These are phyloP conservation scores for Platanthera guangdongensis DNA, from an alignment of 106 monocot genomes.

Conservation along the genomic window DNA sequence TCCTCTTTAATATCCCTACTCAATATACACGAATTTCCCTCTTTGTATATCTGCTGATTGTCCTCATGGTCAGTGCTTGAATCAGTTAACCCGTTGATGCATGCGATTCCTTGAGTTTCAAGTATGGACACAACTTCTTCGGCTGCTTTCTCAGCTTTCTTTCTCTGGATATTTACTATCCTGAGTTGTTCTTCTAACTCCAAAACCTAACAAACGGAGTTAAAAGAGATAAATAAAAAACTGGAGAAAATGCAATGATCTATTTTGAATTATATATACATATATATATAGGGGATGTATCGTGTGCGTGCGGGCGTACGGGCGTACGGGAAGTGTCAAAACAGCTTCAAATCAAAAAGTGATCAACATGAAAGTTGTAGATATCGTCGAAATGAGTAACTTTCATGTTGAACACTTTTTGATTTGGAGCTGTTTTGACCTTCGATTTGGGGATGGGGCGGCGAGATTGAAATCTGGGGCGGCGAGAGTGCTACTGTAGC, in stretches of 20 bases:
- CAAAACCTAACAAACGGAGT: slow-evolving; percentile 40
- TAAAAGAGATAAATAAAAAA: not conserved
- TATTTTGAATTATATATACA: not conserved
- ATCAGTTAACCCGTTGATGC: slow-evolving; percentile 44
- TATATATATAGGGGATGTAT: too few species aligned
- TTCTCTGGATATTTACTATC: slow-evolving; percentile 57
- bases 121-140: slow-evolving; percentile 70
- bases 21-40: slow-evolving; percentile 15
- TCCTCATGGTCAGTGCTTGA: slow-evolving; percentile 59
- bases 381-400: too few species aligned
- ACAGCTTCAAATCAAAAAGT: too few species aligned
- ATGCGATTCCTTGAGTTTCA: slow-evolving; percentile 52
- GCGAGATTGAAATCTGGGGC: too few species aligned
- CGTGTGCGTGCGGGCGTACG: too few species aligned
- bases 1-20: slow-evolving; percentile 23
- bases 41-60: slow-evolving; percentile 21
- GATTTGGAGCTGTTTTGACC: too few species aligned
- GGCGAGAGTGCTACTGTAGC: too few species aligned
- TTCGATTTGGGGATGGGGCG: too few species aligned
- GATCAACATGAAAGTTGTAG: too few species aligned
- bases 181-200: slow-evolving; percentile 84
- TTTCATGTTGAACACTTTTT: too few species aligned
- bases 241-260: not conserved
- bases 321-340: too few species aligned
- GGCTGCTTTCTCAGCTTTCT: slow-evolving; percentile 81